These are phyloP conservation scores for Dimargaris verticillata DNA, from an alignment of 192 early-diverging fungal species.

Conservation along the genomic window DNA sequence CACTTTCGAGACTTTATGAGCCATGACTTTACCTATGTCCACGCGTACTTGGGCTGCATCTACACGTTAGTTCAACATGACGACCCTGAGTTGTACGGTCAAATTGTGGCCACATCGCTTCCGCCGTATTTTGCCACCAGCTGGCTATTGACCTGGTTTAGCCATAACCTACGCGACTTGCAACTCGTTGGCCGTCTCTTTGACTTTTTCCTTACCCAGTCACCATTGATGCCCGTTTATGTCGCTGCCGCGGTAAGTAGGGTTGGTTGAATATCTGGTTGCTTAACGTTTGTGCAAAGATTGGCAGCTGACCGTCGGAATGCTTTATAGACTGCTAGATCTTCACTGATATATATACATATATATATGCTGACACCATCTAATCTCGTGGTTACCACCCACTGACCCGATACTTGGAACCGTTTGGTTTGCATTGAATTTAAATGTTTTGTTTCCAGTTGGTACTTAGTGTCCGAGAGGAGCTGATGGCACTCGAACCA, in stretches of 20 bases:
- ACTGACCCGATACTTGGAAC: too few species aligned
- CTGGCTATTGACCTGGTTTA: slow-evolving; percentile 26
- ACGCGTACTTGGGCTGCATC: slow-evolving; percentile 15
- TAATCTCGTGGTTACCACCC: too few species aligned
- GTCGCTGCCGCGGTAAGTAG: slow-evolving; percentile 18
- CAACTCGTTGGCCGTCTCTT: slow-evolving; percentile 15
- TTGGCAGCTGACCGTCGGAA: too few species aligned
- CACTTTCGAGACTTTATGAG: slow-evolving; percentile 24
- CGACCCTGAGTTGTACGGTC: slow-evolving; percentile 5
- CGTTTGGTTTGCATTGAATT: too few species aligned
- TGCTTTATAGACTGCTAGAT: too few species aligned
- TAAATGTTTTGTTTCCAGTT: too few species aligned
- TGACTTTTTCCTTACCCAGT: slow-evolving; percentile 18
- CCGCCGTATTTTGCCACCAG: slow-evolving; percentile 21
- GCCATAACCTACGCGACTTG: slow-evolving; percentile 15
- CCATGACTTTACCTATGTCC: slow-evolving; percentile 11
- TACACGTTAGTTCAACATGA: slow-evolving; percentile 13
- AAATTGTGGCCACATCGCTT: slow-evolving; percentile 13
- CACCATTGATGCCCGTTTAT: slow-evolving; percentile 20
- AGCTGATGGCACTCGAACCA: neutral
- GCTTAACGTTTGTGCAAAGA: too few species aligned
- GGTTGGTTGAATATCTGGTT: too few species aligned
- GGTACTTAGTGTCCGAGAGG: neutral
- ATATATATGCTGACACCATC: too few species aligned
- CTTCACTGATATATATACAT: too few species aligned